Percentiles rank a stretch among this genome's conserved stretches.
These are phyloP conservation scores for Babesia divergens DNA, from an alignment of 169 alveolate species.

Conservation along the genomic window DNA sequence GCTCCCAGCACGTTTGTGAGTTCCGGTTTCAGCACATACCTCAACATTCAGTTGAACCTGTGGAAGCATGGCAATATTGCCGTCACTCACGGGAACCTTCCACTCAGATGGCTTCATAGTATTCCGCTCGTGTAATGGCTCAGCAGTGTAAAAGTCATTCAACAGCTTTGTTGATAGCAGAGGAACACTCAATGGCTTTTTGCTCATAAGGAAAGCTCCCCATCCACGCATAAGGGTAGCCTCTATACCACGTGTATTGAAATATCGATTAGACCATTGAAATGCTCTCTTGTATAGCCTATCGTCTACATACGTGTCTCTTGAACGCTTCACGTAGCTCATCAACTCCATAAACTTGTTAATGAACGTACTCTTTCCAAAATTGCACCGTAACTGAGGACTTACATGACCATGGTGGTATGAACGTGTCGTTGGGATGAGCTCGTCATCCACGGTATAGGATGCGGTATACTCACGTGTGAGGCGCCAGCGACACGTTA, in stretches of 20 bases:
- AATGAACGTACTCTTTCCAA: slow-evolving; percentile 32
- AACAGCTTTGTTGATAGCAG: too few relatives aligned
- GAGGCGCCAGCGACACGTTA: slow-evolving; percentile 54
- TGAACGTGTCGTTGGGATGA: slow-evolving; percentile 10
- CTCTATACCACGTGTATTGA: slow-evolving; percentile 24
- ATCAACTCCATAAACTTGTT: slow-evolving; percentile 35
- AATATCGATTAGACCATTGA: neutral
- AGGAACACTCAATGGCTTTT: neutral
- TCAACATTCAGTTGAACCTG: neutral
- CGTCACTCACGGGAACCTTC: neutral
- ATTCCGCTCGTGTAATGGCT: too few relatives aligned
- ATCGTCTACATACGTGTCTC: slow-evolving; percentile 11
- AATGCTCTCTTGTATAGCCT: slow-evolving; percentile 34
- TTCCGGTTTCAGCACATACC: neutral
- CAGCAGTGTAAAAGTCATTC: neutral
- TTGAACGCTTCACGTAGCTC: slow-evolving; percentile 9
- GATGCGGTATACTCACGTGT: slow-evolving; percentile 53
- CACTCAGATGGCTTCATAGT: neutral
- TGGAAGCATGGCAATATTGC: neutral
- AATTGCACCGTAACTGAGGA: neutral
- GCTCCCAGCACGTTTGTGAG: neutral
- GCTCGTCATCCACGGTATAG: slow-evolving; percentile 40
- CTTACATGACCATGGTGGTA: neutral
- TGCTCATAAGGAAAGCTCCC: slow-evolving; percentile 7
- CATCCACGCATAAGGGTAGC: slow-evolving; percentile 13